These are phyloP conservation scores for Syzygium syzygioides DNA, from an alignment of 441 rosid species.

Conservation along the genomic window DNA sequence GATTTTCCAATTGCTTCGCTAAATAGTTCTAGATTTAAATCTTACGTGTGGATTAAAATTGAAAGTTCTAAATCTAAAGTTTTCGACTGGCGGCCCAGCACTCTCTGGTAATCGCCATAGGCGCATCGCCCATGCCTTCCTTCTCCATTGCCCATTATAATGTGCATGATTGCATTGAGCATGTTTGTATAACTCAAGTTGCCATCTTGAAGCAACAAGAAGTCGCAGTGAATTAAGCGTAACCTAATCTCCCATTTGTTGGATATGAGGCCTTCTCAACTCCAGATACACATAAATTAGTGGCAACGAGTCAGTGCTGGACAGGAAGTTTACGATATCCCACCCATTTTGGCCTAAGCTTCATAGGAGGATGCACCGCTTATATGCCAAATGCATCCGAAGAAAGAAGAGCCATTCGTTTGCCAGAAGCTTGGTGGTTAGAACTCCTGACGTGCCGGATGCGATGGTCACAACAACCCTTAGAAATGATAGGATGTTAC, in stretches of 20 bases:
- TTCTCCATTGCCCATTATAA: background rate
- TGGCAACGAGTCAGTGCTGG: background rate
- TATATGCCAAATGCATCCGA: background rate
- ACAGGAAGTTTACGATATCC: background rate
- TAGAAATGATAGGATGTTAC: no score
- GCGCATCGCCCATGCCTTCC: background rate
- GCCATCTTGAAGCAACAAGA: fast-evolving
- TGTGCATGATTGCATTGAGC: fast-evolving
- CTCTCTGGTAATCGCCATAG: background rate
- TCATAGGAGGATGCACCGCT: no score
- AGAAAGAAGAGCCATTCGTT: background rate
- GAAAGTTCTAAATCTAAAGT: background rate
- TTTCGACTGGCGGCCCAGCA: fast-evolving
- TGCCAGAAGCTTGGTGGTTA: background rate
- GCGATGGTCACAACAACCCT: background rate
- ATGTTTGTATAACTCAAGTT: fast-evolving
- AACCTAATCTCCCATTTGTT: background rate
- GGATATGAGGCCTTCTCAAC: background rate
- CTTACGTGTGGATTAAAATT: background rate
- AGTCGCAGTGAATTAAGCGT: fast-evolving
- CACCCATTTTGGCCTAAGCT: background rate
- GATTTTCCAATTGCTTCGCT: fast-evolving
- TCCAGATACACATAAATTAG: background rate
- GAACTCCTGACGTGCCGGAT: background rate
- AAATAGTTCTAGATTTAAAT: background rate